Conservation (phyloP, 805 yeast genomes). For the Candida xyloterini region DNA sequence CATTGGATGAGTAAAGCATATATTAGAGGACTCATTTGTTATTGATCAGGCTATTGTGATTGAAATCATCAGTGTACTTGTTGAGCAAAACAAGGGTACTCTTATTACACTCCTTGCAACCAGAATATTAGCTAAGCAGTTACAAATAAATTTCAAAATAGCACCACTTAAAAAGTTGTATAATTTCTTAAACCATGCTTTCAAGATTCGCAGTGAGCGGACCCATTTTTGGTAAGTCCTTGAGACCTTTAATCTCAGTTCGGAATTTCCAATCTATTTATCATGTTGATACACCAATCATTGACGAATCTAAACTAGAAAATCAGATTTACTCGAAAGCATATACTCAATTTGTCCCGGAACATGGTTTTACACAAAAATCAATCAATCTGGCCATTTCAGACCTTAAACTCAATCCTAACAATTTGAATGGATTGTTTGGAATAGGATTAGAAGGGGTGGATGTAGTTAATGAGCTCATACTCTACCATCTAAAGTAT, state of each 20-base stretch:
- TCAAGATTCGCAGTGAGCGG: background rate
- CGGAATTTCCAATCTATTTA: slow-evolving; percentile 39
- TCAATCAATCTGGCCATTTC: slow-evolving; percentile 44
- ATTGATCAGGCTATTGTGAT: no score
- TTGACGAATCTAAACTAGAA: slow-evolving; percentile 35
- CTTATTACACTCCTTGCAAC: no score
- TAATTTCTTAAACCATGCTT: background rate
- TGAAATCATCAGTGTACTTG: no score
- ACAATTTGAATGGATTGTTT: slow-evolving; percentile 40
- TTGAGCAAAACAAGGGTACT: no score
- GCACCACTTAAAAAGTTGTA: background rate
- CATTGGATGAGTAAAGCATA: slow-evolving; percentile 32
- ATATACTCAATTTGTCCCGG: slow-evolving; percentile 38
- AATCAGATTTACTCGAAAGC: slow-evolving; percentile 35
- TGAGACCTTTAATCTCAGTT: slow-evolving; percentile 1
- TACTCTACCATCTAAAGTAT: slow-evolving; percentile 44
- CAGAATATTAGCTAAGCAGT: no score
- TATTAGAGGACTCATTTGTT: no score
- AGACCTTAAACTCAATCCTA: slow-evolving; percentile 39
- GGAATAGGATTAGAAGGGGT: slow-evolving; percentile 30
- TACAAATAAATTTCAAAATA: no score
- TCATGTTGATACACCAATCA: slow-evolving; percentile 36
- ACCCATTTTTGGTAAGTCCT: background rate
- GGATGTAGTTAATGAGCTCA: slow-evolving; percentile 40
- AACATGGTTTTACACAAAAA: slow-evolving; percentile 40